These are phyloP conservation scores for Neocucurbitaria cava DNA, from an alignment of 2,329 filamentous ascomycete genomes.

Conservation along the genomic window DNA sequence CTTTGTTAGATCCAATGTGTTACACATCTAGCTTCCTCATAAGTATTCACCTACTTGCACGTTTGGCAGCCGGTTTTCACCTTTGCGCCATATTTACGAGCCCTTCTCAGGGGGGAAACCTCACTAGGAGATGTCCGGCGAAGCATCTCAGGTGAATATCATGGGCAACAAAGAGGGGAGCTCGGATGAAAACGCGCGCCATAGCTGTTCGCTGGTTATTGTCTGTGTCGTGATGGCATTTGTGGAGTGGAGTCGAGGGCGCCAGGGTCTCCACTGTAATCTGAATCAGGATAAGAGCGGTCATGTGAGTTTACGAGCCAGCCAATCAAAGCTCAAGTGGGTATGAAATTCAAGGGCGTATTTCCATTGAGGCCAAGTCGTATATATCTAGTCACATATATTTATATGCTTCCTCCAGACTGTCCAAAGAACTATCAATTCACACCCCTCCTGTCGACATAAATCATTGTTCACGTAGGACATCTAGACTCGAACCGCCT, in stretches of 20 bases:
- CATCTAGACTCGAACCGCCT: no score
- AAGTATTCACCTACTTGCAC: conserved; percentile 23
- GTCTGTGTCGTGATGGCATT: not conserved
- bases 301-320: not conserved
- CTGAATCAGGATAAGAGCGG: not conserved
- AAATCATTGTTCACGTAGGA: not conserved
- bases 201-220: not conserved
- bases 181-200: not conserved
- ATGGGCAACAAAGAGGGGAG: not conserved
- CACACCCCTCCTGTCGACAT: not conserved
- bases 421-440: not conserved
- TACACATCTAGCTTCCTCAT: not conserved
- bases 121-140: not conserved
- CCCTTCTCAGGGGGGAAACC: not conserved
- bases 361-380: no score
- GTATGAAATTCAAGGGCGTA: not conserved
- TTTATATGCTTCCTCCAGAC: no score
- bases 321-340: not conserved
- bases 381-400: no score
- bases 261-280: not conserved
- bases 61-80: conserved; percentile 32
- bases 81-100: conserved; percentile 1
- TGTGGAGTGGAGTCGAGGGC: not conserved
- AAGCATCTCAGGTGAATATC: not conserved
- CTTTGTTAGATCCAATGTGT: conserved; percentile 5